These are phyloP conservation scores for Schizophyllum amplum DNA, from an alignment of 1,284 basidiomycete species.

Conservation along the genomic window DNA sequence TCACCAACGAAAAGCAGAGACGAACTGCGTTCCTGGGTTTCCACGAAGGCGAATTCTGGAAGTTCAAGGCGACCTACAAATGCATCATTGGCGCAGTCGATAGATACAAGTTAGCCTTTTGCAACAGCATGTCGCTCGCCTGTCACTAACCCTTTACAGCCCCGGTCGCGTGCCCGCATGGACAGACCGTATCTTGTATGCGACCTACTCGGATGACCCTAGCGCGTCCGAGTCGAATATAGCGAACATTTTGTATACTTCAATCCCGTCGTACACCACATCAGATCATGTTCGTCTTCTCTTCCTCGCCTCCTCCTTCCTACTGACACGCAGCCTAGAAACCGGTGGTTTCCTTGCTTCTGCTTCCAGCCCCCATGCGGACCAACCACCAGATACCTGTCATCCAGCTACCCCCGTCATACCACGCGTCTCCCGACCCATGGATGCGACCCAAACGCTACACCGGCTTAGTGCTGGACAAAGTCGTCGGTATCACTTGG, in stretches of 20 bases:
- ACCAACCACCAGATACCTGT: conserved; percentile 24
- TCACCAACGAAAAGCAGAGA: conserved; percentile 54
- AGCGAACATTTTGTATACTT: conserved; percentile 62
- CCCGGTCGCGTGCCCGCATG: conserved; percentile 80
- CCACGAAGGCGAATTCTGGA: conserved; percentile 76
- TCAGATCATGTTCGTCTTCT: conserved; percentile 56
- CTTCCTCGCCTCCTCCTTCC: conserved; percentile 1
- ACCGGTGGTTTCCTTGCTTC: conserved; percentile 58
- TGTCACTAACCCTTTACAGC: conserved; percentile 26
- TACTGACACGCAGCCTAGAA: conserved; percentile 36
- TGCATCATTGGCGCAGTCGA: conserved; percentile 74
- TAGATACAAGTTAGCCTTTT: conserved; percentile 54
- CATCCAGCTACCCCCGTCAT: conserved; percentile 43
- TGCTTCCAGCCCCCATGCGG: conserved; percentile 38
- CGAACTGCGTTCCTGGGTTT: conserved; percentile 65
- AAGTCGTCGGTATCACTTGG: conserved; percentile 70
- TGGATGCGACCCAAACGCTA: conserved; percentile 49
- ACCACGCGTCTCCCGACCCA: conserved; percentile 43
- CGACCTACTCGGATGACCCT: conserved; percentile 66
- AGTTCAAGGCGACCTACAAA: conserved; percentile 88
- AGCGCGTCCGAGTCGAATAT: conserved; percentile 48
- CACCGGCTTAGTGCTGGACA: conserved; percentile 59
- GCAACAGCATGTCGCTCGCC: not conserved
- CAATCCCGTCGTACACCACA: conserved; percentile 66
- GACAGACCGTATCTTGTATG: conserved; percentile 92